These are phyloP conservation scores for Boletus huronensis DNA, from an alignment of 768 basidiomycete species.

Conservation along the genomic window DNA sequence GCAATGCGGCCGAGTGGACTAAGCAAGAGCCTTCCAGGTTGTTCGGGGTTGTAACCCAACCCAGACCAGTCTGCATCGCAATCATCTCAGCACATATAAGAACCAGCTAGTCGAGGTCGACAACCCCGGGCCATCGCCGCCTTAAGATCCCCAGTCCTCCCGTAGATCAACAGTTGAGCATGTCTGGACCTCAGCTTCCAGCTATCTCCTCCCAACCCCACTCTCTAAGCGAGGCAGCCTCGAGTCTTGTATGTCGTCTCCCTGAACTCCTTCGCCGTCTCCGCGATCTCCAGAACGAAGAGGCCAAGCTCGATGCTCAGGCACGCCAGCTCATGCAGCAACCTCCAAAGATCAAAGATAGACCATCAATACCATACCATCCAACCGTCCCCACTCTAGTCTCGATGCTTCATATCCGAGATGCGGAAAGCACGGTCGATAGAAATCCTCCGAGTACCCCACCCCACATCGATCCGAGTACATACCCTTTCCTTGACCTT, in stretches of 20 bases:
- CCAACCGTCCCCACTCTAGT: not conserved
- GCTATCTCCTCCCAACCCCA: not conserved
- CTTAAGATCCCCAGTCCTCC: not conserved
- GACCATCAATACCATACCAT: not conserved
- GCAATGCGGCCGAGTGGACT: too few species aligned
- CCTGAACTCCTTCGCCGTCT: slow-evolving; percentile 19
- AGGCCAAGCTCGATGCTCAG: slow-evolving; percentile 16
- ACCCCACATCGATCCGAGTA: slow-evolving; percentile 10
- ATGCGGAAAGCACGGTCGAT: not conserved
- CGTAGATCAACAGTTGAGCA: not conserved
- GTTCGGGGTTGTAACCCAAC: not conserved
- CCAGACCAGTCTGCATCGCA: slow-evolving; percentile 13
- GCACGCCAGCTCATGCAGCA: slow-evolving; percentile 12
- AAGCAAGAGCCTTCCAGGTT: not conserved
- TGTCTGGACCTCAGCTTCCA: slow-evolving; percentile 6
- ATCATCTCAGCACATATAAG: slow-evolving; percentile 14
- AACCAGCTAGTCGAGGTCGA: not conserved
- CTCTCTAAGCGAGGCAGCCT: slow-evolving; percentile 12
- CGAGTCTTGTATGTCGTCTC: slow-evolving; percentile 12
- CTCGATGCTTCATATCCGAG: not conserved
- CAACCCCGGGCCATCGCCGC: not conserved
- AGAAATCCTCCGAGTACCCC: slow-evolving; percentile 1
- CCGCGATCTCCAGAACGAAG: slow-evolving; percentile 22
- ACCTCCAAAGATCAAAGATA: not conserved
- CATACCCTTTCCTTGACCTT: not conserved